These are phyloP conservation scores for Ogataea angusta DNA, from an alignment of 805 yeast species.

Conservation along the genomic window DNA sequence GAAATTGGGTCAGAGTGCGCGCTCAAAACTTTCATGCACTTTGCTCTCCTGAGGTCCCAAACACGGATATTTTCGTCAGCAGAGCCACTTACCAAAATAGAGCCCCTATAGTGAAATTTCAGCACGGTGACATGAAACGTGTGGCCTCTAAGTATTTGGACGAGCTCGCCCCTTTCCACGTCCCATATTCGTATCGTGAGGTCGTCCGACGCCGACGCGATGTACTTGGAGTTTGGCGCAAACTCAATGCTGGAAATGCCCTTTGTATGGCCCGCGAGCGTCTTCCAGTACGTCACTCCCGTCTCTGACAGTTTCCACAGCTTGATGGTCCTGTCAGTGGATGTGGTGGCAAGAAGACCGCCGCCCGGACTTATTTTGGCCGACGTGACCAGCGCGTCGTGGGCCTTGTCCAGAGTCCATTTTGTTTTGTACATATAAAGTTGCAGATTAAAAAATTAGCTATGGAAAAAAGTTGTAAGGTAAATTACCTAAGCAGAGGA, in stretches of 20 bases:
- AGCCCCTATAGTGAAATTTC: constrained; percentile 69
- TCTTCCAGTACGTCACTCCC: constrained; percentile 33
- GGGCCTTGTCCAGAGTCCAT: constrained; percentile 3
- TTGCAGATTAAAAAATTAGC: too few species aligned
- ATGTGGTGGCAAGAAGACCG: constrained; percentile 49
- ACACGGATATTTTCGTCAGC: constrained; percentile 88
- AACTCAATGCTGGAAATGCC: constrained; percentile 78
- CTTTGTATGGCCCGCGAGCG: constrained; percentile 54
- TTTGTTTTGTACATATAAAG: constrained; percentile 10
- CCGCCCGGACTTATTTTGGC: constrained; percentile 65
- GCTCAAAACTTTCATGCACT: constrained; percentile 70
- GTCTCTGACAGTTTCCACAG: constrained; percentile 45
- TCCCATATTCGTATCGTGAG: constrained; percentile 74
- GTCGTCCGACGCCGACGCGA: constrained; percentile 89
- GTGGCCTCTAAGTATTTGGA: constrained; percentile 64
- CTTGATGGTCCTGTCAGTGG: constrained; percentile 56
- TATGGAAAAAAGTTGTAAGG: too few species aligned
- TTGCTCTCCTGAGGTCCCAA: constrained; percentile 80
- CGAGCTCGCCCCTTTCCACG: constrained; percentile 45
- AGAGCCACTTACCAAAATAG: constrained; percentile 74
- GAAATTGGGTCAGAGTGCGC: constrained; percentile 93
- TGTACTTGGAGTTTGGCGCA: constrained; percentile 66
- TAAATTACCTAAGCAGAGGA: constrained; percentile 4
- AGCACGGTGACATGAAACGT: constrained; percentile 80
- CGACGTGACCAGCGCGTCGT: constrained; percentile 36